Conservation (phyloP, 441 rosid species). For the Biscutella laevigata region DNA sequence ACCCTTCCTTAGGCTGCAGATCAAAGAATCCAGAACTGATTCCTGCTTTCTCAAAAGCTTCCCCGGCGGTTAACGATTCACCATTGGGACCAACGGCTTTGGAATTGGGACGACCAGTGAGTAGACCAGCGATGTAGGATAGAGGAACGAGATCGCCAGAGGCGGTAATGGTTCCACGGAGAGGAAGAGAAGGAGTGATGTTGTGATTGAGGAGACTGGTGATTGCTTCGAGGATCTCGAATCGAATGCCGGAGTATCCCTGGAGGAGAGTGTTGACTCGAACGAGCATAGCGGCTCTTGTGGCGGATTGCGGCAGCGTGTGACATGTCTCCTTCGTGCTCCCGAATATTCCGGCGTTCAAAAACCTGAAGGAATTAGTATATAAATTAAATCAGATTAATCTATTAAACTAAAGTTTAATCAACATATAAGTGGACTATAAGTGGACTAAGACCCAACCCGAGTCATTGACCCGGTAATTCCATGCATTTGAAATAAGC, state of each 20-base stretch:
- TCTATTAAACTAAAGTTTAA: no score
- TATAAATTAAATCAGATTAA: background rate
- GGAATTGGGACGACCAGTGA: slow-evolving; percentile 28
- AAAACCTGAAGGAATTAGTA: slow-evolving; percentile 8
- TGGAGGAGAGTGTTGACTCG: slow-evolving; percentile 29
- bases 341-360: slow-evolving; percentile 33
- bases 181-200: slow-evolving; percentile 26
- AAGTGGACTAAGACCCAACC: no score
- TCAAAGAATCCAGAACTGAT: slow-evolving; percentile 25
- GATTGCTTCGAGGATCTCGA: slow-evolving; percentile 30
- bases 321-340: slow-evolving; percentile 26
- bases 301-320: slow-evolving; percentile 27
- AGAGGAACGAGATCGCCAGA: slow-evolving; percentile 33
- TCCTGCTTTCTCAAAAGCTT: slow-evolving; percentile 23
- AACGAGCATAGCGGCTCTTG: slow-evolving; percentile 33
- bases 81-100: slow-evolving; percentile 28
- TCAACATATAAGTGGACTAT: no score
- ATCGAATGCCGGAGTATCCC: slow-evolving; percentile 29
- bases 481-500: no score
- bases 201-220: slow-evolving; percentile 23
- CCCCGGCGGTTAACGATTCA: slow-evolving; percentile 5
- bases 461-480: background rate
- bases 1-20: slow-evolving; percentile 35
- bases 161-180: slow-evolving; percentile 30
- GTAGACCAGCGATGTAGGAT: slow-evolving; percentile 27